Percentiles rank a stretch among this genome's conserved stretches.
phyloP scores from a whole-genome alignment of 1,284 basidiomycete species.

The Papiliotrema terrestris region DNA sequence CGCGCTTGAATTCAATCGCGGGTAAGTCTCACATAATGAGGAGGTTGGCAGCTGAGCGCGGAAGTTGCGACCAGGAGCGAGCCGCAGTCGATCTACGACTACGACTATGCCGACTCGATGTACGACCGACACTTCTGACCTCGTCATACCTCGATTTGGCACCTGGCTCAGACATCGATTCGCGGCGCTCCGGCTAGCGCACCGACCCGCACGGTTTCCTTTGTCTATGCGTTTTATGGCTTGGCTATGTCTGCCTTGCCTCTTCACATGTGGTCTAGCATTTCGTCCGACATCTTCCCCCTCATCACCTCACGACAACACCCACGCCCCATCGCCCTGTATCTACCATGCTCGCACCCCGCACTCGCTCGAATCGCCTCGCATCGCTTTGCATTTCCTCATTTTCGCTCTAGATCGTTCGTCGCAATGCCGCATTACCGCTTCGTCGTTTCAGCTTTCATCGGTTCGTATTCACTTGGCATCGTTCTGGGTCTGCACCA shows the following conservation, averaged over 20 bases:
- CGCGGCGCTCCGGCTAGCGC: slow-evolving; percentile 1
- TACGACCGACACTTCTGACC: slow-evolving; percentile 6
- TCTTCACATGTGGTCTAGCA: neutral
- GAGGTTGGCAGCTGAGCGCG: neutral
- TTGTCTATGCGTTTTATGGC: neutral
- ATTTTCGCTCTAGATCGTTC: too few relatives aligned
- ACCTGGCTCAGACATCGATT: neutral
- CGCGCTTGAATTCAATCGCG: neutral
- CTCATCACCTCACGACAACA: neutral
- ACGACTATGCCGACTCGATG: slow-evolving; percentile 6
- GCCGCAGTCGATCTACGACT: slow-evolving; percentile 5
- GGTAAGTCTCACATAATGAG: neutral
- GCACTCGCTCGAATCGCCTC: neutral
- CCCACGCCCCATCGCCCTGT: too few relatives aligned
- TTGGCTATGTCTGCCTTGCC: slow-evolving; percentile 2
- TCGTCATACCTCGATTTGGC: neutral
- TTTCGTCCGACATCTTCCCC: neutral
- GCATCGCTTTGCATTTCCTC: neutral
- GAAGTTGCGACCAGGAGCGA: too few relatives aligned
- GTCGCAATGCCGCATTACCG: too few relatives aligned
- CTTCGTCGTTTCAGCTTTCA: too few relatives aligned
- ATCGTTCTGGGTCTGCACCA: too few relatives aligned
- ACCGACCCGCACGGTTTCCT: neutral
- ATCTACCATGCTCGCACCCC: neutral
- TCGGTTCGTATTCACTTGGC: too few relatives aligned